These are phyloP conservation scores for Lactarius deliciosus DNA, from an alignment of 768 basidiomycete genomes.

Conservation along the genomic window DNA sequence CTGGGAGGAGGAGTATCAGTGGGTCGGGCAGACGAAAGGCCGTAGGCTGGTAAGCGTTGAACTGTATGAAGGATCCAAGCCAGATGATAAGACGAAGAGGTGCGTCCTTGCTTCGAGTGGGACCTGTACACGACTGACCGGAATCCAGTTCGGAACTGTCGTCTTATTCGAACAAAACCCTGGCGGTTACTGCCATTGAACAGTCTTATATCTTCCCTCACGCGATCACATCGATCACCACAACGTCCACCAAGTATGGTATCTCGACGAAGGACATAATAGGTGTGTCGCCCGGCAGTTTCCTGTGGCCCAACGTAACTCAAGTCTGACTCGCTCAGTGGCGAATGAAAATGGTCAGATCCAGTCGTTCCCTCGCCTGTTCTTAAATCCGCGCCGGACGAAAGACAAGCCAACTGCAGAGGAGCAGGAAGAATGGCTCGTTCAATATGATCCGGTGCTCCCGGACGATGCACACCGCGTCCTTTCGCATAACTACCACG, in stretches of 20 bases:
- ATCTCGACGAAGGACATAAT: conserved; percentile 86
- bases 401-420: conserved; percentile 68
- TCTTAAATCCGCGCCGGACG: conserved; percentile 84
- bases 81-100: conserved; percentile 75
- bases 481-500: conserved; percentile 57
- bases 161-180: conserved; percentile 52
- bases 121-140: neutral
- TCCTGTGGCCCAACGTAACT: neutral
- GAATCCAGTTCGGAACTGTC: conserved; percentile 51
- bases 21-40: conserved; percentile 55
- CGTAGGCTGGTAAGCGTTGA: conserved; percentile 80
- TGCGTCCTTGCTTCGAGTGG: conserved; percentile 36
- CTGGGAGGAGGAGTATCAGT: conserved; percentile 58
- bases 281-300: conserved; percentile 48
- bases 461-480: conserved; percentile 62
- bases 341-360: conserved; percentile 75
- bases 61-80: conserved; percentile 73
- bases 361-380: conserved; percentile 65
- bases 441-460: conserved; percentile 81
- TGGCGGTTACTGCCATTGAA: conserved; percentile 58
- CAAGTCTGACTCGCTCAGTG: conserved; percentile 45
- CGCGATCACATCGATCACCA: conserved; percentile 64
- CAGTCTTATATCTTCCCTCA: conserved; percentile 70
- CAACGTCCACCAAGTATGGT: conserved; percentile 85
- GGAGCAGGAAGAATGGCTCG: conserved; percentile 83